Percentiles rank a stretch among this genome's conserved stretches.
phyloP scores from a whole-genome alignment of 108 stramenopile genomes.

The Craspedostauros australis region DNA sequence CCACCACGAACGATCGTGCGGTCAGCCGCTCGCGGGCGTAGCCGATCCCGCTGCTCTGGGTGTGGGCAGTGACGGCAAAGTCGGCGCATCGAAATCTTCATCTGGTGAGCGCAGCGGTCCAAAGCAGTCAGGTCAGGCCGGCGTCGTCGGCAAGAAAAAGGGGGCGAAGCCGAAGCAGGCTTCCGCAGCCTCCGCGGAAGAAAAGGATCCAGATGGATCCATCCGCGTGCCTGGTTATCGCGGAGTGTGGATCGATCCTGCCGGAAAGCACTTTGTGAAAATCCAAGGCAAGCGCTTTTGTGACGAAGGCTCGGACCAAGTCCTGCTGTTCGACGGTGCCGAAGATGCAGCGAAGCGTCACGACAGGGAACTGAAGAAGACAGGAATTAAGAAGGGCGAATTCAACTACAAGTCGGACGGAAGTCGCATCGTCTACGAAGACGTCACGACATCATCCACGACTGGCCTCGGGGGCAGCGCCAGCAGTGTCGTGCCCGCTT shows the following conservation, averaged over 20 bases:
- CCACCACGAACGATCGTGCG: conserved; percentile 79
- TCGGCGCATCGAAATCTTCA: conserved; percentile 19
- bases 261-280: conserved; percentile 73
- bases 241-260: conserved; percentile 62
- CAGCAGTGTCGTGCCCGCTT: conserved; percentile 28
- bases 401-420: conserved; percentile 70
- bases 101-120: neutral
- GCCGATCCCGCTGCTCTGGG: no score
- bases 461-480: conserved; percentile 39
- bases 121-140: conserved; percentile 10
- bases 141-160: conserved; percentile 49
- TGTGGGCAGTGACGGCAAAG: neutral
- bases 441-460: conserved; percentile 31
- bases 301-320: conserved; percentile 12
- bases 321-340: conserved; percentile 46
- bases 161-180: conserved; percentile 10
- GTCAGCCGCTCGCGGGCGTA: no score
- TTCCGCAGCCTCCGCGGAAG: conserved; percentile 24
- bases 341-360: conserved; percentile 67
- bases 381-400: conserved; percentile 29
- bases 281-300: conserved; percentile 38
- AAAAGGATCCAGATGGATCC: conserved; percentile 61
- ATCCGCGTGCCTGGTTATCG: conserved; percentile 57
- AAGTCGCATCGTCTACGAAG: conserved; percentile 54
- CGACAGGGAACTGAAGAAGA: conserved; percentile 41